Base-by-base conservation (phyloP, 2,329 filamentous ascomycete genomes). In the Hansfordia pulvinata region DNA sequence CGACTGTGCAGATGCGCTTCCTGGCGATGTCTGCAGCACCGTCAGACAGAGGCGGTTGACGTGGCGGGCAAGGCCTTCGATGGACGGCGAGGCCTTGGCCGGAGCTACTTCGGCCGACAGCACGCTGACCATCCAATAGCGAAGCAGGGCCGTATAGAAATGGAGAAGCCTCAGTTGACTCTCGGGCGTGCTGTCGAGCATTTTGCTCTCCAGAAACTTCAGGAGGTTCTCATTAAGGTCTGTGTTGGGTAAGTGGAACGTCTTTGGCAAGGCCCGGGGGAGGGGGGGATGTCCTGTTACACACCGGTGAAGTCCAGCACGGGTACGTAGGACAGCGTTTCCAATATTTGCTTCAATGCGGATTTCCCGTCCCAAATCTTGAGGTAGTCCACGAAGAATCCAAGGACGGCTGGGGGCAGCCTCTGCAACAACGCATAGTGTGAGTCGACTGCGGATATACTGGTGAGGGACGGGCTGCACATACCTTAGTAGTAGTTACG, bases 131-230 rank as follows among this genome's bases (percentile, higher is more conserved):
- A 53, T 56, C 72, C 72, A 77, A 31, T 72, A 64, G 8, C 60
- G 64, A 23, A 88, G 61, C 5, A 92, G 54, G 8, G 52, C 50
- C 2, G 66, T 74, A 49, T 88, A 90, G 34, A 84, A 73, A 2
- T 49, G 49, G 3, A 90, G 60, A 3, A 92, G 53, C 3, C 57
- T 56, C 0, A 66, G 43, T 38, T 75, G 76, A 1, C 73, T 69
- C 5, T 56, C 41, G 0, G 59, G 31, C 1, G 55, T 57, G 21
- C 62, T 58, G 36, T 66, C 56, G 8, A 71, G 47, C 1, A 72
- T 41, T 13, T 53, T 55, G 1, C 48, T 47, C 39, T 78, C 69
- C 9, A 77, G 49, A 2, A 55, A 58, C 14, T 52, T 41, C 12
- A 76, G 59, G 9, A 65, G 52, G n/a, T 53, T 45, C 15, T 42